Percentiles rank a stretch among this genome's conserved stretches.
Conservation (phyloP, 2,329 filamentous ascomycete genomes). For the Aspergillus glaucus region DNA sequence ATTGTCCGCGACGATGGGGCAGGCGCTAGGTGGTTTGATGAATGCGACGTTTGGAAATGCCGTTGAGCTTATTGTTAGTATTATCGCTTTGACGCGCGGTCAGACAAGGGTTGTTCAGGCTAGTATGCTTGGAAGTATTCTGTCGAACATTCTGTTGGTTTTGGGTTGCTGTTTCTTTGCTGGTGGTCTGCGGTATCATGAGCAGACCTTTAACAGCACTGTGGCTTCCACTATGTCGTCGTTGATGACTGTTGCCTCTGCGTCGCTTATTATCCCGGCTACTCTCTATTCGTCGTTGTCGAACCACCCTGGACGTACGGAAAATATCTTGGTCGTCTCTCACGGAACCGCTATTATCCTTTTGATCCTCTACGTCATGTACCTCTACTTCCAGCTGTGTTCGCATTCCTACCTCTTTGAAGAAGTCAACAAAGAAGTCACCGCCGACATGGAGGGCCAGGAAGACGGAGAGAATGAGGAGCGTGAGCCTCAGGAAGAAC, state of each 20-base stretch:
- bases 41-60: conserved; percentile 64
- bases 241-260: conserved; percentile 68
- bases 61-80: conserved; percentile 65
- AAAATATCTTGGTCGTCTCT: conserved; percentile 64
- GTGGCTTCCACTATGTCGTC: conserved; percentile 54
- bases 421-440: conserved; percentile 24
- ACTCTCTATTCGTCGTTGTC: conserved; percentile 64
- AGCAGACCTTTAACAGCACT: conserved; percentile 55
- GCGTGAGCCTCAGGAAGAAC: conserved; percentile 32
- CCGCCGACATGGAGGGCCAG: conserved; percentile 36
- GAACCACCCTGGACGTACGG: conserved; percentile 23
- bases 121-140: conserved; percentile 91
- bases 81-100: conserved; percentile 75
- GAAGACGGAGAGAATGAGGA: conserved; percentile 34
- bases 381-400: conserved; percentile 70
- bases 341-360: conserved; percentile 71
- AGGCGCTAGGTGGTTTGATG: conserved; percentile 57
- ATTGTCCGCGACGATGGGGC: conserved; percentile 53
- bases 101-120: conserved; percentile 97
- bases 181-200: conserved; percentile 62
- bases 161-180: conserved; percentile 75
- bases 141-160: conserved; percentile 88
- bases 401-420: conserved; percentile 71
- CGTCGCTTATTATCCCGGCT: conserved; percentile 72
- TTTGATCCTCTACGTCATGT: conserved; percentile 66